A percentile compares a stretch with the other conserved stretches of the same genome.
These are phyloP conservation scores for Hordeum vulgare DNA, from an alignment of 176 grass and related monocot genomes.

Conservation along the genomic window DNA sequence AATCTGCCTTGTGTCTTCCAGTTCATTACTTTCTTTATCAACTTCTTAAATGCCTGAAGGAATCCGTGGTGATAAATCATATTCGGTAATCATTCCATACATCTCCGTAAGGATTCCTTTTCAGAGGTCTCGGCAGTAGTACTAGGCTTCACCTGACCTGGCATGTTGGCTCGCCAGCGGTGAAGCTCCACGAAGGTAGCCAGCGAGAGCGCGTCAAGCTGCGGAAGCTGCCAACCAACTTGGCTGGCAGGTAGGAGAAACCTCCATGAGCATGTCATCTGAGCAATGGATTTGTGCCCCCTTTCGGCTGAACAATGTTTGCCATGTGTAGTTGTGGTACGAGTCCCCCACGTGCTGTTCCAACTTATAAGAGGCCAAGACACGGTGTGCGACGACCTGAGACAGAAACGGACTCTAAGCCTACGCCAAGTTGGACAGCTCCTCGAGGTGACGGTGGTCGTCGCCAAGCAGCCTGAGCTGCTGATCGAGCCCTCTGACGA, in stretches of 20 bases:
- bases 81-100: background rate
- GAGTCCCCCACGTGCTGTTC: background rate
- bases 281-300: background rate
- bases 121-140: background rate
- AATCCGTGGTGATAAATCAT: background rate
- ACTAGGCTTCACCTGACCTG: background rate
- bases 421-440: background rate
- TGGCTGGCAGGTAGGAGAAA: background rate
- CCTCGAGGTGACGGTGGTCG: background rate
- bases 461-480: slow-evolving; percentile 16
- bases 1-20: background rate
- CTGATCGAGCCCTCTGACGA: slow-evolving; percentile 17
- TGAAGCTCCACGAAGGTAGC: background rate
- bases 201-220: background rate
- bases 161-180: background rate
- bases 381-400: background rate
- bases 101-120: background rate
- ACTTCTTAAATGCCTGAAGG: background rate
- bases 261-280: background rate
- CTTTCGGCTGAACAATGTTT: background rate
- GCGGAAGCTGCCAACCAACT: background rate
- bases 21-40: background rate
- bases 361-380: background rate
- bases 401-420: background rate
- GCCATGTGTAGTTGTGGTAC: background rate